A percentile compares a stretch with the other conserved stretches of the same genome.
These are phyloP conservation scores for Thielaviopsis populi DNA, from an alignment of 2,329 filamentous ascomycete species.

Conservation along the genomic window DNA sequence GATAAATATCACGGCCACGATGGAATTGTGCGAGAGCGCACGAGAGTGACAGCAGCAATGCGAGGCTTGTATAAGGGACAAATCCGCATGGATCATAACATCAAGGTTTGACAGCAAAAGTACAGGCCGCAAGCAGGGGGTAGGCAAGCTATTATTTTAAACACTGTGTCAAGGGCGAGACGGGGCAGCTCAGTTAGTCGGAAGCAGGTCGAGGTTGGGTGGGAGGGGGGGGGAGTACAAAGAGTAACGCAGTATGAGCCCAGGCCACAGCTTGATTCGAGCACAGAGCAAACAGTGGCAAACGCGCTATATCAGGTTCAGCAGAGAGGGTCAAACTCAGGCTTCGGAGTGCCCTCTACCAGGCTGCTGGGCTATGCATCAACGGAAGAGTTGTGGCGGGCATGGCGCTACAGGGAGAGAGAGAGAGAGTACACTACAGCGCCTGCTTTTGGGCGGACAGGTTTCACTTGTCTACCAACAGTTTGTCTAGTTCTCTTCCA, in stretches of 20 bases:
- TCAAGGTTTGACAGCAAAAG: not conserved
- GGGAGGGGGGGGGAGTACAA: not conserved
- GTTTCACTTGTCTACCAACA: too few relatives aligned
- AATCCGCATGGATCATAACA: not conserved
- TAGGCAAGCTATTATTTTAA: not conserved
- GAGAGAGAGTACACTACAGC: not conserved
- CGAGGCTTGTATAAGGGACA: not conserved
- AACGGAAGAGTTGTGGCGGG: not conserved
- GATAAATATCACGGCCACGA: not conserved
- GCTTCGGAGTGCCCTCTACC: not conserved
- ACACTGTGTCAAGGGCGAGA: not conserved
- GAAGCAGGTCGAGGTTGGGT: not conserved
- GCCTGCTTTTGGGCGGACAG: not conserved
- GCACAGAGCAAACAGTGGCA: not conserved
- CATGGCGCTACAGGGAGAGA: not conserved
- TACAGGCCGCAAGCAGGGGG: not conserved
- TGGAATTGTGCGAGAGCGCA: conserved; percentile 6
- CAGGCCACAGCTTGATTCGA: not conserved
- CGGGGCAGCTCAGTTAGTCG: not conserved
- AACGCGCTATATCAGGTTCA: not conserved
- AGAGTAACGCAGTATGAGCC: not conserved
- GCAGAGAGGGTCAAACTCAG: not conserved
- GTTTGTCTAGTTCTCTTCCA: too few relatives aligned
- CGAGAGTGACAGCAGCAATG: conserved; percentile 1
- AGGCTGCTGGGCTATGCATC: not conserved